These are phyloP conservation scores for Solanum okadae DNA, from an alignment of 257 asterid genomes.

Conservation along the genomic window DNA sequence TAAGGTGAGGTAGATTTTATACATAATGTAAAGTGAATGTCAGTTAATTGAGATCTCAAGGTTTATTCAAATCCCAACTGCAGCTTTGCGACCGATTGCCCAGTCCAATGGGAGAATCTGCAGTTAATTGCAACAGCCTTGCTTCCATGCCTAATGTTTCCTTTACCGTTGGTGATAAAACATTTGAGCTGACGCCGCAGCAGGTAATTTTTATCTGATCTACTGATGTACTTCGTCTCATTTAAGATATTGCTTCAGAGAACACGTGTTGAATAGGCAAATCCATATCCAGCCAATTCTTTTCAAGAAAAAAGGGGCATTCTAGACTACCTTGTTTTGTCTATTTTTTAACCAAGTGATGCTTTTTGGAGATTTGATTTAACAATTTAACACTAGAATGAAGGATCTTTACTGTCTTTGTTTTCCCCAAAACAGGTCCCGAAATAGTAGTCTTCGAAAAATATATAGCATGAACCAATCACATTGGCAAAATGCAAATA, in stretches of 20 bases:
- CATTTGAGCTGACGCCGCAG: constrained; percentile 55
- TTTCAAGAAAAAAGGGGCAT: background rate
- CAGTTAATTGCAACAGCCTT: constrained; percentile 56
- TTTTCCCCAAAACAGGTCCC: background rate
- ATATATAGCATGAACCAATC: background rate
- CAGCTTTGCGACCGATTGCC: constrained; percentile 85
- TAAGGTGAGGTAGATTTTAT: constrained; percentile 27
- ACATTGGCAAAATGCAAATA: background rate
- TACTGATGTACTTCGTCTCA: background rate
- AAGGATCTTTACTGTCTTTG: background rate
- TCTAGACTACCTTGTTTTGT: background rate
- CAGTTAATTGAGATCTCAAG: background rate
- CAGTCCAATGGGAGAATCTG: constrained; percentile 85
- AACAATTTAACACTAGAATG: background rate
- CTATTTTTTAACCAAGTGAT: background rate
- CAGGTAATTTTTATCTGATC: constrained; percentile 31
- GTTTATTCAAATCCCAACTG: background rate
- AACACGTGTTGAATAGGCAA: background rate
- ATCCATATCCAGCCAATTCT: background rate
- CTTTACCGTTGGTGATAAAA: constrained; percentile 53
- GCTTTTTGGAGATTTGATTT: background rate
- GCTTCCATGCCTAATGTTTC: constrained; percentile 62
- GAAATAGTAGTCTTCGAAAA: background rate
- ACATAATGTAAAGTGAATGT: background rate
- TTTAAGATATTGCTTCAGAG: background rate